A percentile compares a stretch with the other conserved stretches of the same genome.
These are phyloP conservation scores for Luvunga scandens DNA, from an alignment of 345 rosid genomes.

Conservation along the genomic window DNA sequence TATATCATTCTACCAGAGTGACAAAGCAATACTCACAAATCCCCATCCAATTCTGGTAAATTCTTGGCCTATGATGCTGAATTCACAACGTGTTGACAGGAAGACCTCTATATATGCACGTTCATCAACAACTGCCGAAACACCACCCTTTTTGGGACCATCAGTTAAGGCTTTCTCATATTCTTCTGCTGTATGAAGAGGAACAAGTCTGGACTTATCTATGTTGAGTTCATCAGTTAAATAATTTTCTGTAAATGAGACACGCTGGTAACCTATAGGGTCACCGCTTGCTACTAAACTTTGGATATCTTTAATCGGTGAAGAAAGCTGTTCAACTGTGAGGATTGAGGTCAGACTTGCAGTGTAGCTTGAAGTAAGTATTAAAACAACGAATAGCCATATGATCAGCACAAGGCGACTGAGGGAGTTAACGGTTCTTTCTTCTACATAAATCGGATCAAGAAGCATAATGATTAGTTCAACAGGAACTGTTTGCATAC, in stretches of 20 bases:
- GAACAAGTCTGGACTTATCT: slow-evolving; percentile 7
- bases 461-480: not conserved
- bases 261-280: slow-evolving; percentile 15
- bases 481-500: not conserved
- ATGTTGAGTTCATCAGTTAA: slow-evolving; percentile 9
- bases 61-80: slow-evolving; percentile 16
- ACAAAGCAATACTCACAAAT: slow-evolving; percentile 15
- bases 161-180: not conserved
- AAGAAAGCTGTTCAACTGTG: slow-evolving; percentile 22
- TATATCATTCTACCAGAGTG: not conserved
- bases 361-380: slow-evolving; percentile 30
- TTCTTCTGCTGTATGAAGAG: slow-evolving; percentile 11
- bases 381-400: slow-evolving; percentile 21
- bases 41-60: slow-evolving; percentile 23
- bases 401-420: slow-evolving; percentile 16
- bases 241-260: slow-evolving; percentile 14
- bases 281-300: not conserved
- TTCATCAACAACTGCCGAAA: slow-evolving; percentile 23
- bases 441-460: not conserved
- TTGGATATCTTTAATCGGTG: not conserved
- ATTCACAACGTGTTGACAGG: slow-evolving; percentile 12
- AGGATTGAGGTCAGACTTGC: slow-evolving; percentile 26
- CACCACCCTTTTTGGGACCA: slow-evolving; percentile 15
- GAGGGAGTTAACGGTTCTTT: slow-evolving; percentile 8
- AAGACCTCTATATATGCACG: slow-evolving; percentile 14